Evolutionary conservation across 176 grass and related monocot species (phyloP).

Genomic region (Alopecurus myosuroides): DNA sequence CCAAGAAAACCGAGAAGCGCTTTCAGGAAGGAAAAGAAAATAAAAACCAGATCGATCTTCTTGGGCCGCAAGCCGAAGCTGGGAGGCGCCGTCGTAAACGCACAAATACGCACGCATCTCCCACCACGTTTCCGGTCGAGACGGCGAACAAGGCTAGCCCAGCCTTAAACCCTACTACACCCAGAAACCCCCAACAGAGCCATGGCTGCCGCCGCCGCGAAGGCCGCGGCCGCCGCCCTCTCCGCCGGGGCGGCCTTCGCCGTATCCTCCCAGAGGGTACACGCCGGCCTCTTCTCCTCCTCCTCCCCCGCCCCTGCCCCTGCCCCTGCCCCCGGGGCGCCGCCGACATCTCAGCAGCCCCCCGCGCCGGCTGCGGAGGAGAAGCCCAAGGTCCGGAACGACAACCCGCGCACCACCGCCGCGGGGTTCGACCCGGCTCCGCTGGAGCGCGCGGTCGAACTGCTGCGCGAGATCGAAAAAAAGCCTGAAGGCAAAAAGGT

Average conservation of each 20-base stretch:
- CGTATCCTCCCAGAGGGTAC: slow-evolving; percentile 26
- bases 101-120: slow-evolving; percentile 23
- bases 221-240: slow-evolving; percentile 39
- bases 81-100: background rate
- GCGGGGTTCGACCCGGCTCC: slow-evolving; percentile 70
- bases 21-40: background rate
- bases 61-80: slow-evolving; percentile 26
- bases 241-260: slow-evolving; percentile 31
- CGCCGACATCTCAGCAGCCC: background rate
- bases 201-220: slow-evolving; percentile 21
- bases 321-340: background rate
- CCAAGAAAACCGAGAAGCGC: background rate
- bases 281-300: slow-evolving; percentile 60
- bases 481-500: slow-evolving; percentile 53
- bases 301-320: slow-evolving; percentile 35
- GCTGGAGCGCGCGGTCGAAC: slow-evolving; percentile 47
- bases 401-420: slow-evolving; percentile 67
- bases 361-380: slow-evolving; percentile 38
- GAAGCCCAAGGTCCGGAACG: slow-evolving; percentile 41
- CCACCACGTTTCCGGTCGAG: background rate
- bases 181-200: background rate
- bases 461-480: slow-evolving; percentile 35
- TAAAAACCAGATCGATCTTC: background rate
- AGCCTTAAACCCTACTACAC: slow-evolving; percentile 61
- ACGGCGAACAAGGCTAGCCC: background rate